Conservation (phyloP, 2,329 filamentous ascomycete species). For the Monilinia fructigena region DNA sequence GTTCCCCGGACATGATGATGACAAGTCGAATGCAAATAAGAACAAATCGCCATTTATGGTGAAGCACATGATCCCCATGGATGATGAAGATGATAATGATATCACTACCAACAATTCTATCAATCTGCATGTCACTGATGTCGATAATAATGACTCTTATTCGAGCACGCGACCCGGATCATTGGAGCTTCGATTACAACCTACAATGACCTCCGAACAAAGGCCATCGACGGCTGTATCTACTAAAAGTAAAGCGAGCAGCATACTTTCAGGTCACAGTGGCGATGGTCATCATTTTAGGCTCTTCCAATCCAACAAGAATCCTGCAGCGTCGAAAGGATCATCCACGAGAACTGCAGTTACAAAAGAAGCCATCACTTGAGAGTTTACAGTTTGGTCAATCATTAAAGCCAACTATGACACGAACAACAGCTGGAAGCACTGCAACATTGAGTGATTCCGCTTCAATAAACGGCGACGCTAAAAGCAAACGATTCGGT, state of each 20-base stretch:
- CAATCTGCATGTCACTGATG: conserved; percentile 28
- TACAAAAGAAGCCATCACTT: conserved; percentile 39
- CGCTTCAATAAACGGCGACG: conserved; percentile 36
- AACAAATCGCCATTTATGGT: conserved; percentile 62
- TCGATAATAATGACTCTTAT: conserved; percentile 50
- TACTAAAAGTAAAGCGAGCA: conserved; percentile 32
- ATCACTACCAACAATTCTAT: conserved; percentile 37
- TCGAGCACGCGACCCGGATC: conserved; percentile 66
- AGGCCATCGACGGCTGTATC: conserved; percentile 32
- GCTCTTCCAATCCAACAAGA: conserved; percentile 45
- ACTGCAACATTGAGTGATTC: conserved; percentile 30
- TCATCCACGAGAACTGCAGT: conserved; percentile 30
- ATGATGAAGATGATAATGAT: conserved; percentile 40
- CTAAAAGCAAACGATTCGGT: conserved; percentile 52
- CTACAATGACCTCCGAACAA: conserved; percentile 67
- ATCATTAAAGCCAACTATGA: conserved; percentile 33
- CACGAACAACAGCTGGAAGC: conserved; percentile 35
- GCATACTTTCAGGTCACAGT: conserved; percentile 33
- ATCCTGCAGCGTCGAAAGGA: conserved; percentile 29
- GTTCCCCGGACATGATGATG: conserved; percentile 72
- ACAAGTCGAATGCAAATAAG: conserved; percentile 45
- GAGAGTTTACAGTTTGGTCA: conserved; percentile 37
- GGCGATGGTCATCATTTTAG: conserved; percentile 43
- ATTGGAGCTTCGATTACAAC: conserved; percentile 77
- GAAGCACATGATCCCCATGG: conserved; percentile 49